These are phyloP conservation scores for Nicotiana obtusifolia DNA, from an alignment of 257 asterid genomes.

Conservation along the genomic window DNA sequence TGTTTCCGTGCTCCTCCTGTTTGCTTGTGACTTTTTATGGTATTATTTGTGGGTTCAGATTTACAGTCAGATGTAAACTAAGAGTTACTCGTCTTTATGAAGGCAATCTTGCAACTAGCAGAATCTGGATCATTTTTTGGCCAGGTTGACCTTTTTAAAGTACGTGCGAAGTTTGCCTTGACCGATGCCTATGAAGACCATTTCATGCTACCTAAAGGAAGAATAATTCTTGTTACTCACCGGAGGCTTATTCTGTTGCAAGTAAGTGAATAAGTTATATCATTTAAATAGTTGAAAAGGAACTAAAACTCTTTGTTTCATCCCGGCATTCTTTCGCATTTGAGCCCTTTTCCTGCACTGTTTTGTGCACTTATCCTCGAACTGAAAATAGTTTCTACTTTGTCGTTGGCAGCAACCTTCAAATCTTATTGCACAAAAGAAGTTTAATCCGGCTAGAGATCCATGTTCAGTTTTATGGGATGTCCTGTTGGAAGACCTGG, in stretches of 20 bases:
- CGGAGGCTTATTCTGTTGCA: conserved; percentile 79
- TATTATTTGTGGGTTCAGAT: background rate
- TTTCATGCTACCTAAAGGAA: conserved; percentile 82
- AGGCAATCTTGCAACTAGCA: conserved; percentile 86
- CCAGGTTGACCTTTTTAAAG: conserved; percentile 92
- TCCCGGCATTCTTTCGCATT: conserved; percentile 3
- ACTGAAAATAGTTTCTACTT: conserved; percentile 9
- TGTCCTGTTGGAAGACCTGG: conserved; percentile 79
- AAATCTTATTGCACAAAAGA: conserved; percentile 81
- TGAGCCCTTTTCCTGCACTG: background rate
- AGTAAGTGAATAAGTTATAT: conserved; percentile 40
- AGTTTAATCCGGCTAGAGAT: conserved; percentile 87
- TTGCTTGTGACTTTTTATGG: background rate
- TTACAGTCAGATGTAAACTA: conserved; percentile 1
- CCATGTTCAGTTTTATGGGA: conserved; percentile 97
- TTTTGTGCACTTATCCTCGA: background rate
- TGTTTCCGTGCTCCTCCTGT: conserved; percentile 3
- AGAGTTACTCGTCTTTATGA: conserved; percentile 18
- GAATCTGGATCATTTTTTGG: conserved; percentile 88
- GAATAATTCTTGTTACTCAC: conserved; percentile 72
- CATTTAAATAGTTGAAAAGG: background rate
- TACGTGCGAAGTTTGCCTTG: conserved; percentile 90
- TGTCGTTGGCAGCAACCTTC: conserved; percentile 77
- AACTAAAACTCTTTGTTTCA: background rate
- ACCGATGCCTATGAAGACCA: conserved; percentile 97